Percentiles rank a stretch among this genome's conserved stretches.
These are phyloP conservation scores for Jimgerdemannia flammicorona DNA, from an alignment of 192 early-diverging fungal genomes.

Conservation along the genomic window DNA sequence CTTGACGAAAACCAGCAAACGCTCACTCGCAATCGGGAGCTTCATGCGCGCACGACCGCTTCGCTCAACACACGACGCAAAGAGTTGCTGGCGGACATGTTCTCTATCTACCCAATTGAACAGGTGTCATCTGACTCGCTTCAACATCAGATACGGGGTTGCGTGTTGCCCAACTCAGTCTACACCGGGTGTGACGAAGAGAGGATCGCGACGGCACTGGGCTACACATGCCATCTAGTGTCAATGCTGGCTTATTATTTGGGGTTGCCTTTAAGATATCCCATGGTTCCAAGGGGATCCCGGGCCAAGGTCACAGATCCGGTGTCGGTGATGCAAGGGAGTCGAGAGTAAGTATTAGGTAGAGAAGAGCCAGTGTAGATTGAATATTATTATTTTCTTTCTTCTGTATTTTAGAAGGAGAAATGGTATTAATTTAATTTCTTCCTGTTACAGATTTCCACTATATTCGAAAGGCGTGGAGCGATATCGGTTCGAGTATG, in stretches of 20 bases:
- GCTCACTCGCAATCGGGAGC: constrained; percentile 21
- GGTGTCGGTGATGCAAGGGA: constrained; percentile 28
- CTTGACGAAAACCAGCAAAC: constrained; percentile 41
- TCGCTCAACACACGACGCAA: not conserved
- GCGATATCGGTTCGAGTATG: constrained; percentile 71
- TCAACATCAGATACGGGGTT: constrained; percentile 39
- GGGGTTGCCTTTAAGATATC: constrained; percentile 66
- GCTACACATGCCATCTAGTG: constrained; percentile 65
- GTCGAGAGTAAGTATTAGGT: constrained; percentile 29
- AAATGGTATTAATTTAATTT: too few relatives aligned
- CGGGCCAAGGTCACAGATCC: constrained; percentile 58
- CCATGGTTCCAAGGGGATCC: constrained; percentile 72
- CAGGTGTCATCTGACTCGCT: constrained; percentile 27
- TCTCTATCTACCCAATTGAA: constrained; percentile 56
- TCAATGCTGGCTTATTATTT: constrained; percentile 69
- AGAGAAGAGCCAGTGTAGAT: not conserved
- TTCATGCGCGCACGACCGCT: not conserved
- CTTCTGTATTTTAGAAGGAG: too few relatives aligned
- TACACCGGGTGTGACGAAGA: constrained; percentile 57
- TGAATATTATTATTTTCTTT: constrained; percentile 2
- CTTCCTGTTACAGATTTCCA: constrained; percentile 58
- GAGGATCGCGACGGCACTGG: constrained; percentile 60
- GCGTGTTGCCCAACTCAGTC: constrained; percentile 55
- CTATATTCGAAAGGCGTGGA: constrained; percentile 67
- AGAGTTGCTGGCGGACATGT: constrained; percentile 53